Evolutionary conservation across 495 filamentous ascomycete species (phyloP).

Genomic region (Neurospora pannonica): DNA sequence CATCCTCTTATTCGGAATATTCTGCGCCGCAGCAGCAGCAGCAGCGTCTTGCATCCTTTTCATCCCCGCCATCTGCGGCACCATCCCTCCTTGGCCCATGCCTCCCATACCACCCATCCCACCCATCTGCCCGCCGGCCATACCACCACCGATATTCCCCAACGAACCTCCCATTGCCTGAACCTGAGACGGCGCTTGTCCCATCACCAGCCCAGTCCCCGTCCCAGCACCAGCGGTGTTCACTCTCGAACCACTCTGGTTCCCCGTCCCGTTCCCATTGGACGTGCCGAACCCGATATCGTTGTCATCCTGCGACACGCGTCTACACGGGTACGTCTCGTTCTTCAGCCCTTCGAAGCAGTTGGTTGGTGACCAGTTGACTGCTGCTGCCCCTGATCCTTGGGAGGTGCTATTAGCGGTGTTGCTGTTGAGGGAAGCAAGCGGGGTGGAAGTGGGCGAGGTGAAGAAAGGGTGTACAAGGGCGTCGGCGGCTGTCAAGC

Average conservation of each 20-base stretch:
- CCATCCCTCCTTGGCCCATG: not conserved
- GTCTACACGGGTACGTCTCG: conserved; percentile 72
- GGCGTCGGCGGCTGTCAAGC: conserved; percentile 76
- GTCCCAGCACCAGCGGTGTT: not conserved
- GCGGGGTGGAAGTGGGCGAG: conserved; percentile 10
- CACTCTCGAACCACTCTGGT: conserved; percentile 78
- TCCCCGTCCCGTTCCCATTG: conserved; percentile 58
- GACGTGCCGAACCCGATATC: conserved; percentile 82
- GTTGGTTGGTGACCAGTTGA: conserved; percentile 57
- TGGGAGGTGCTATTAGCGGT: not conserved
- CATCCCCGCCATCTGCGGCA: not conserved
- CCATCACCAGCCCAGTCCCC: not conserved
- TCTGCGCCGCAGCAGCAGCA: not conserved
- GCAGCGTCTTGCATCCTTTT: not conserved
- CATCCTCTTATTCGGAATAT: not conserved
- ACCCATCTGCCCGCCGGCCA: not conserved
- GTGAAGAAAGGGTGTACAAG: conserved; percentile 83
- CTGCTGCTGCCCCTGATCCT: conserved; percentile 6
- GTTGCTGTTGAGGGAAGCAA: not conserved
- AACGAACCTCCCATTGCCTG: not conserved
- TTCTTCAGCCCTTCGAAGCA: conserved; percentile 84
- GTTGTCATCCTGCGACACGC: conserved; percentile 89
- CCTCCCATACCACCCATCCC: not conserved
- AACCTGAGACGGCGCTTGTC: not conserved
- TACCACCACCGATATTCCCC: not conserved